phyloP scores from a whole-genome alignment of 768 basidiomycete species.

The Pleurotus eryngii region DNA sequence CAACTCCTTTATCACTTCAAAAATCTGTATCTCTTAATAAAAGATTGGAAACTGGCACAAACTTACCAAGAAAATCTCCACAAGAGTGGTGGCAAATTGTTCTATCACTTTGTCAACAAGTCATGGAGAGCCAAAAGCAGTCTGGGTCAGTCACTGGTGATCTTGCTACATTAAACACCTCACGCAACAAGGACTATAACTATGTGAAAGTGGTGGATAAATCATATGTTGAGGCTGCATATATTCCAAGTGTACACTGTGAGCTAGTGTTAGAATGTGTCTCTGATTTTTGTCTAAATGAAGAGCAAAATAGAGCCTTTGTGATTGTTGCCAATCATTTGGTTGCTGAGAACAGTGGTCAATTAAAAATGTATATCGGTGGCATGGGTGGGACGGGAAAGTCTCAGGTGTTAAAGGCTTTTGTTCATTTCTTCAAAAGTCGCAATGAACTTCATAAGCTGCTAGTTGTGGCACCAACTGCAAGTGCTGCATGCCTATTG shows the following conservation, averaged over 20 bases:
- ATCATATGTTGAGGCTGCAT: too few species aligned
- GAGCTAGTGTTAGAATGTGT: not conserved
- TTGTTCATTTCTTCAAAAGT: too few species aligned
- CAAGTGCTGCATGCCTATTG: slow-evolving; percentile 20
- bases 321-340: slow-evolving; percentile 19
- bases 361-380: too few species aligned
- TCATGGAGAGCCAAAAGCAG: too few species aligned
- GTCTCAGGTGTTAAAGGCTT: too few species aligned
- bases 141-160: too few species aligned
- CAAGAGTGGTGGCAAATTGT: slow-evolving; percentile 8
- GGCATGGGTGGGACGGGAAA: slow-evolving; percentile 11
- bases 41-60: too few species aligned
- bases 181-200: not conserved
- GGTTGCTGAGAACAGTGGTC: too few species aligned
- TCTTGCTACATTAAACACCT: too few species aligned
- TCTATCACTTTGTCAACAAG: too few species aligned
- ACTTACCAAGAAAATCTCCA: not conserved
- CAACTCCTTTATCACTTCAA: not conserved
- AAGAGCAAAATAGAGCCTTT: slow-evolving; percentile 20
- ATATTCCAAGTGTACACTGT: not conserved
- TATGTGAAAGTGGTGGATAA: too few species aligned
- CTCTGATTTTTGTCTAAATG: not conserved
- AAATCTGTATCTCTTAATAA: not conserved
- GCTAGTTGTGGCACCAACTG: slow-evolving; percentile 23
- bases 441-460: slow-evolving; percentile 23